Evolutionary conservation across 306 rosid genomes (phyloP).

Genomic region (Ormosia emarginata): DNA sequence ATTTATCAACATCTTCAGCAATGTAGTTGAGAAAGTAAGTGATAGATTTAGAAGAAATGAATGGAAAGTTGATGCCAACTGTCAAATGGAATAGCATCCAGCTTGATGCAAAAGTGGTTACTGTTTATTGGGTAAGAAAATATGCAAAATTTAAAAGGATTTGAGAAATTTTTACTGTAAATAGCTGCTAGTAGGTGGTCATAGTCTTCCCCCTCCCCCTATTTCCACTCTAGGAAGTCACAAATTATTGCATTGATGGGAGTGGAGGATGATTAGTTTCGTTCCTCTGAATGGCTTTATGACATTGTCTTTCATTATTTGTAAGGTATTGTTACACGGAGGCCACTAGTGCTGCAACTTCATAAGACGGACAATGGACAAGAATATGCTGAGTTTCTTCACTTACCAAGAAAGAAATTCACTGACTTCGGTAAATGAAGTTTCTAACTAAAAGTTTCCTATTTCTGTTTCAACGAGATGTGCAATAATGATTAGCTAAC

Average conservation of each 20-base stretch:
- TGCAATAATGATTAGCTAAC: neutral
- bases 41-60: neutral
- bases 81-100: neutral
- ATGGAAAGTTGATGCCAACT: neutral
- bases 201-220: neutral
- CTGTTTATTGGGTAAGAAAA: neutral
- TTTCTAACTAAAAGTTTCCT: neutral
- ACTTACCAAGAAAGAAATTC: conserved; percentile 72
- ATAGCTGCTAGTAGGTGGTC: neutral
- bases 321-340: conserved; percentile 90
- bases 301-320: conserved; percentile 8
- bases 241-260: neutral
- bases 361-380: conserved; percentile 72
- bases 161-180: neutral
- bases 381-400: conserved; percentile 98
- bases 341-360: conserved; percentile 95
- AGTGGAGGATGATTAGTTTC: conserved; percentile 18
- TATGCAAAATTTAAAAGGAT: neutral
- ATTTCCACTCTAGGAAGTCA: neutral
- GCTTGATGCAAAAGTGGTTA: neutral
- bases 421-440: conserved; percentile 69
- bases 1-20: neutral
- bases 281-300: neutral
- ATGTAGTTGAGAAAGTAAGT: neutral
- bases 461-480: neutral